phyloP scores from a whole-genome alignment of 306 rosid species.

The Dryas drummondii region DNA sequence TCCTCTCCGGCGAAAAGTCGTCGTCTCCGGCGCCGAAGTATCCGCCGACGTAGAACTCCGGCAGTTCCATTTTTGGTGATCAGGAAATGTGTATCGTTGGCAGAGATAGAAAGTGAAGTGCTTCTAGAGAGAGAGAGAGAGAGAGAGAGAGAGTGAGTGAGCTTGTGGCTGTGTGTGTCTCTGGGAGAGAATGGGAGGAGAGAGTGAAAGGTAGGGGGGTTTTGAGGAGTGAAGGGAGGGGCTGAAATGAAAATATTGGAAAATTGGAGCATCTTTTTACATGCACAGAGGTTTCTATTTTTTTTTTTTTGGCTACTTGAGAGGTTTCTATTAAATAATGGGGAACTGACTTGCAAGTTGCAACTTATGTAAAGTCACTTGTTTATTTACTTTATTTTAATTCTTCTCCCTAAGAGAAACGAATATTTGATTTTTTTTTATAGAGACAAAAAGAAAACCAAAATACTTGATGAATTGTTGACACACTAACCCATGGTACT shows the following conservation, averaged over 20 bases:
- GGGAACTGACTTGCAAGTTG: not conserved
- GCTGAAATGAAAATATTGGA: slow-evolving; percentile 33
- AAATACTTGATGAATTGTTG: too few relatives aligned
- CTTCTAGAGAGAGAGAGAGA: slow-evolving; percentile 17
- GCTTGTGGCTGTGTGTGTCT: slow-evolving; percentile 26
- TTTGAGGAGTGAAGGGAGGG: slow-evolving; percentile 73
- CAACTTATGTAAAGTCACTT: too few relatives aligned
- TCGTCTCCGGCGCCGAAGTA: slow-evolving; percentile 46
- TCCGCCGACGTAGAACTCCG: slow-evolving; percentile 60
- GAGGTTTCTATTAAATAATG: slow-evolving; percentile 40
- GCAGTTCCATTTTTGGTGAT: slow-evolving; percentile 57
- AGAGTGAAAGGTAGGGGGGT: slow-evolving; percentile 49
- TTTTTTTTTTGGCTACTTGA: not conserved
- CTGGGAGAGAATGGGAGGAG: slow-evolving; percentile 30
- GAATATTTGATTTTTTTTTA: too few relatives aligned
- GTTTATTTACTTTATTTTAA: too few relatives aligned
- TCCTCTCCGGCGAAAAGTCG: slow-evolving; percentile 50
- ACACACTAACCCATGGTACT: too few relatives aligned
- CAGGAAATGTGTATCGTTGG: not conserved
- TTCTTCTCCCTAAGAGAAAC: too few relatives aligned
- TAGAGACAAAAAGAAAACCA: too few relatives aligned
- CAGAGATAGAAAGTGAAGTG: not conserved
- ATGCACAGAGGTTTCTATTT: slow-evolving; percentile 43
- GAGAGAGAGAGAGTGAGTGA: slow-evolving; percentile 7
- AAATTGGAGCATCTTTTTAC: slow-evolving; percentile 46